Conservation (phyloP, 352 stramenopile species). For the Globisporangium spiculum region DNA sequence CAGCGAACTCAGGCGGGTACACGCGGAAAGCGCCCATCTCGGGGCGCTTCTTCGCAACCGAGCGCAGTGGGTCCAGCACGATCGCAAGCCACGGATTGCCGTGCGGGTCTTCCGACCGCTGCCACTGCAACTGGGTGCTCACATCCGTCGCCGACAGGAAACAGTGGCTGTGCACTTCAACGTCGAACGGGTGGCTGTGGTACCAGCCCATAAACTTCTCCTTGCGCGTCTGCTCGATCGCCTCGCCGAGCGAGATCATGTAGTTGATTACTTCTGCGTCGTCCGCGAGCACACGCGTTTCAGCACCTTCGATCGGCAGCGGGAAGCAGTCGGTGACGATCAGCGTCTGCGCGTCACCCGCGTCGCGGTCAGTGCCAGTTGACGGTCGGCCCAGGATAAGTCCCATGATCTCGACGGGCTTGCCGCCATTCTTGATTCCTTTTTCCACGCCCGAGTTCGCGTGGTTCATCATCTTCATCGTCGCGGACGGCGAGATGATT, state of each 20-base stretch:
- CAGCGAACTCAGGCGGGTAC: constrained; percentile 96
- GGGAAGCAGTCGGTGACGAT: constrained; percentile 98
- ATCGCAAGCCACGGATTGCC: constrained; percentile 97
- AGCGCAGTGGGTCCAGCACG: constrained; percentile 96
- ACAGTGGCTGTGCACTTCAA: constrained; percentile 95
- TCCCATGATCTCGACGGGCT: constrained; percentile 99
- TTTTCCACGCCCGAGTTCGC: constrained; percentile 98
- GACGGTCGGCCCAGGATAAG: constrained; percentile 94
- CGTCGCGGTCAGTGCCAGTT: constrained; percentile 81
- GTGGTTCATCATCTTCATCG: constrained; percentile 98
- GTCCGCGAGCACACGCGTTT: constrained; percentile 96
- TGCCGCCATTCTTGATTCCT: constrained; percentile 94
- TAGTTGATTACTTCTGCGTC: constrained; percentile 98
- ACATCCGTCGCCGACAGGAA: constrained; percentile 98
- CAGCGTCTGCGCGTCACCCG: constrained; percentile 88
- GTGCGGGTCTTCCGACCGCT: constrained; percentile 95
- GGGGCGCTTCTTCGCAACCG: constrained; percentile 89
- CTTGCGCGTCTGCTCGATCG: constrained; percentile 91
- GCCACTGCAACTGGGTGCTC: constrained; percentile 97
- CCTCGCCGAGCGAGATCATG: constrained; percentile 98
- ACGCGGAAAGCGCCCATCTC: constrained; percentile 98
- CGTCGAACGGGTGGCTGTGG: constrained; percentile 99
- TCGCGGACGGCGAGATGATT: constrained; percentile 91
- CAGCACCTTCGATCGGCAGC: constrained; percentile 95
- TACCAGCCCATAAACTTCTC: constrained; percentile 99